These are phyloP conservation scores for Trichoderma sp. DNA, from an alignment of 2,329 filamentous ascomycete species.

Conservation along the genomic window DNA sequence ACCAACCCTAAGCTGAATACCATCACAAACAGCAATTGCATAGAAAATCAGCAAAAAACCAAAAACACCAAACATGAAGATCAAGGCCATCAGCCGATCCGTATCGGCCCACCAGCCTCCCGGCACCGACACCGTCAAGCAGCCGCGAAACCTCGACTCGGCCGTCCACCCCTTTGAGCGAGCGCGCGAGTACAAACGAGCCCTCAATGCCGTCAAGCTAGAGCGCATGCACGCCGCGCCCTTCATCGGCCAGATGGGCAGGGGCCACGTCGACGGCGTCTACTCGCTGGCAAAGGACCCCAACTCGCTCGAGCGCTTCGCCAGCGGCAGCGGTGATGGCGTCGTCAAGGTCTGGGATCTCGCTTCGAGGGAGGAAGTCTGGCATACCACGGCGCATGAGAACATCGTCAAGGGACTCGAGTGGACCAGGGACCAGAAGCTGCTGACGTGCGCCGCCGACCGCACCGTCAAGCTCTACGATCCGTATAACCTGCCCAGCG, in stretches of 20 bases:
- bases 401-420: conserved; percentile 89
- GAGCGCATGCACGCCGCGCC: conserved; percentile 79
- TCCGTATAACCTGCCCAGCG: conserved; percentile 70
- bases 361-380: conserved; percentile 67
- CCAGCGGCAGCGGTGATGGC: conserved; percentile 86
- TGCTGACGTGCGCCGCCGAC: conserved; percentile 85
- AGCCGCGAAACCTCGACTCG: conserved; percentile 74
- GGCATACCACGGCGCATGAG: conserved; percentile 80
- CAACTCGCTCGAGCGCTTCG: conserved; percentile 68
- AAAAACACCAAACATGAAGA: conserved; percentile 44
- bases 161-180: conserved; percentile 87
- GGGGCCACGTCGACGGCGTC: conserved; percentile 84
- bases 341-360: conserved; percentile 91
- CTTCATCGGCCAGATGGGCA: conserved; percentile 82
- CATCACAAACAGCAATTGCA: background rate
- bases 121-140: conserved; percentile 62
- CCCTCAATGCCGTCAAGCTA: conserved; percentile 77
- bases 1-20: background rate
- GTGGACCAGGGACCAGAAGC: conserved; percentile 82
- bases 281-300: conserved; percentile 81
- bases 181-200: conserved; percentile 67
- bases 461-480: conserved; percentile 87
- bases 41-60: background rate
- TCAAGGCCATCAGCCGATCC: conserved; percentile 66
- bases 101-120: conserved; percentile 63